These are phyloP conservation scores for Cyclotella baltica DNA, from an alignment of 108 stramenopile species.

Conservation along the genomic window DNA sequence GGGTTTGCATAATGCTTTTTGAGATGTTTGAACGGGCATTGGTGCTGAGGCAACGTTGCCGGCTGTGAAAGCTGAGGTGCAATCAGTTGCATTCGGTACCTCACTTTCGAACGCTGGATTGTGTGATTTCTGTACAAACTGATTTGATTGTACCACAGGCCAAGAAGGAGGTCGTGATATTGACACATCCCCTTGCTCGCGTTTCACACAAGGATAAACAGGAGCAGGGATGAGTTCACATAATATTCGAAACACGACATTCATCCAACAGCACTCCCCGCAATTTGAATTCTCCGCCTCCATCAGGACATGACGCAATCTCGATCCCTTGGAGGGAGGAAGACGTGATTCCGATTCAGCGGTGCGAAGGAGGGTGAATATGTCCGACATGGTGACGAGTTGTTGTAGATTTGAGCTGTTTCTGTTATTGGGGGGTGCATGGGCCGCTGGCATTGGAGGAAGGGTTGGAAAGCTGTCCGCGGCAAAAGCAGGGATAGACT, in stretches of 20 bases:
- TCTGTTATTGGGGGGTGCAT: not conserved
- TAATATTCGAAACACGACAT: slow-evolving; percentile 7
- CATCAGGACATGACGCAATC: slow-evolving; percentile 3
- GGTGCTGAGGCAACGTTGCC: not conserved
- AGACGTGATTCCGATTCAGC: slow-evolving; percentile 7
- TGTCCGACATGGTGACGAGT: not conserved
- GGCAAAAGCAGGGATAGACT: no score
- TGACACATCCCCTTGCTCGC: not conserved
- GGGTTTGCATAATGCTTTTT: not conserved
- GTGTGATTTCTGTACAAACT: not conserved
- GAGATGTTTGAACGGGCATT: no score
- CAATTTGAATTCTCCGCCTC: not conserved
- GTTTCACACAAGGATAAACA: not conserved
- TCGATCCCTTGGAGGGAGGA: not conserved
- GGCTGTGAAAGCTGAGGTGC: not conserved
- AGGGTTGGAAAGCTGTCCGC: no score
- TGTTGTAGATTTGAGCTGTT: not conserved
- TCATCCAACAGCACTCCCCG: slow-evolving; percentile 6
- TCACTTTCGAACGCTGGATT: not conserved
- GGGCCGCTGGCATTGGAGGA: no score
- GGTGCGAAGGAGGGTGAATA: not conserved
- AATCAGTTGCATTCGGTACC: not conserved
- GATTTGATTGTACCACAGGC: not conserved
- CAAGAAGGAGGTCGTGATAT: not conserved
- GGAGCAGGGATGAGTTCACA: slow-evolving; percentile 10